Conservation (phyloP, 1,284 basidiomycete genomes). For the Sporisorium sorghi region DNA sequence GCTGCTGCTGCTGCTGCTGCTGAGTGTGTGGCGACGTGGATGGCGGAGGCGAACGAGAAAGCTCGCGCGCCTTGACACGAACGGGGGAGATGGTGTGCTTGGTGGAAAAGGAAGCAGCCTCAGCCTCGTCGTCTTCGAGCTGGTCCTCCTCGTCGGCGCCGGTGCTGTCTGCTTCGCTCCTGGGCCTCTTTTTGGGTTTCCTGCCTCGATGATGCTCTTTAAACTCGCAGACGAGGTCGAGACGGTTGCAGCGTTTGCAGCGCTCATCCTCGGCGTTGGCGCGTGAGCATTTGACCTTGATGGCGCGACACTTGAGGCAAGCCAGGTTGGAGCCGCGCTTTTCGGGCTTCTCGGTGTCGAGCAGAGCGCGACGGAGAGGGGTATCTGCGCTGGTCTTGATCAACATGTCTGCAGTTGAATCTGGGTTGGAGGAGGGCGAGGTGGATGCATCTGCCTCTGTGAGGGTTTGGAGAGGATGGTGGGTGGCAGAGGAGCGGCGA, state of each 20-base stretch:
- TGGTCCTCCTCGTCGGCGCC: constrained; percentile 44
- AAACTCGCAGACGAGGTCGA: constrained; percentile 50
- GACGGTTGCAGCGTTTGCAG: constrained; percentile 51
- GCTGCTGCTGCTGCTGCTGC: constrained; percentile 7
- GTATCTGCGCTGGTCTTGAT: constrained; percentile 32
- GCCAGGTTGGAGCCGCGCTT: constrained; percentile 53
- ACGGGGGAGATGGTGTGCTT: constrained; percentile 18
- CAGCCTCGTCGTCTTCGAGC: constrained; percentile 39
- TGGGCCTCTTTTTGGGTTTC: constrained; percentile 49
- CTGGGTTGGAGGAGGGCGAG: constrained; percentile 20
- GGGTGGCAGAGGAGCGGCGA: constrained; percentile 14
- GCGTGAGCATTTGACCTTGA: constrained; percentile 50
- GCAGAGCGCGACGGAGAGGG: constrained; percentile 34
- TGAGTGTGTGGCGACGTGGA: constrained; percentile 1
- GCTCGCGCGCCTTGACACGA: constrained; percentile 20
- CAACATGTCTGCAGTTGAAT: constrained; percentile 22
- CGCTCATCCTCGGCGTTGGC: constrained; percentile 39
- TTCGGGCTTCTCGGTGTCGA: constrained; percentile 47
- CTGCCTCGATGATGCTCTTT: constrained; percentile 51
- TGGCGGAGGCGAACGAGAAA: constrained; percentile 25
- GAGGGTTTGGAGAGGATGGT: not conserved
- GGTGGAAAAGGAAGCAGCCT: not conserved
- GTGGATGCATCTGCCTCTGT: constrained; percentile 4
- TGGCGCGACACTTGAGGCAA: constrained; percentile 51
- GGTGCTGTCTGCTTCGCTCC: constrained; percentile 33